Percentiles rank a stretch among this genome's conserved stretches.
These are phyloP conservation scores for Candida sithepensis DNA, from an alignment of 805 yeast genomes.

Conservation along the genomic window DNA sequence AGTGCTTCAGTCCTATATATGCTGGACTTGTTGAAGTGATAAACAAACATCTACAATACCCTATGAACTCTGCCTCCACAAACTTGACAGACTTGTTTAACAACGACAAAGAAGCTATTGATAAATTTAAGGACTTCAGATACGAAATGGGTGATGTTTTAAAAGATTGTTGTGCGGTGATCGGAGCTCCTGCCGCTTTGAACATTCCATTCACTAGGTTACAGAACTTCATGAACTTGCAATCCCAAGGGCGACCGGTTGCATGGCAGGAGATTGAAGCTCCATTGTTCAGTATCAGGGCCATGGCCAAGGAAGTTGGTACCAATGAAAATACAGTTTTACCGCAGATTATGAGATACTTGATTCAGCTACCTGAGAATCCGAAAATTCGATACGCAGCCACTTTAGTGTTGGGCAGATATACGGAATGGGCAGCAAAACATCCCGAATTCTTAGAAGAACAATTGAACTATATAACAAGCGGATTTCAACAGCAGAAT, in stretches of 20 bases:
- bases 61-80: constrained; percentile 38
- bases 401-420: constrained; percentile 90
- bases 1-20: constrained; percentile 51
- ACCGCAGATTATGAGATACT: constrained; percentile 70
- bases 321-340: constrained; percentile 58
- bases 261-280: constrained; percentile 90
- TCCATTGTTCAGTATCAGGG: constrained; percentile 80
- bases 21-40: constrained; percentile 56
- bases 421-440: constrained; percentile 89
- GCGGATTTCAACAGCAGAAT: constrained; percentile 51
- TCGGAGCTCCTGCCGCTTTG: constrained; percentile 72
- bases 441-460: constrained; percentile 80
- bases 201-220: constrained; percentile 65
- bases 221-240: constrained; percentile 35
- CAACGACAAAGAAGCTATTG: constrained; percentile 76
- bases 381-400: constrained; percentile 88
- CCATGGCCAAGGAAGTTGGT: constrained; percentile 91
- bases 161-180: constrained; percentile 90
- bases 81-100: constrained; percentile 49
- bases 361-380: constrained; percentile 75
- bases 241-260: constrained; percentile 32
- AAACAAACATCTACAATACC: constrained; percentile 71
- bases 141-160: constrained; percentile 98
- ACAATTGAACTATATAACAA: constrained; percentile 79
- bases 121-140: constrained; percentile 88